Percentiles rank a stretch among this genome's conserved stretches.
These are phyloP conservation scores for Aspergillus egyptiacus DNA, from an alignment of 495 filamentous ascomycete species.

Conservation along the genomic window DNA sequence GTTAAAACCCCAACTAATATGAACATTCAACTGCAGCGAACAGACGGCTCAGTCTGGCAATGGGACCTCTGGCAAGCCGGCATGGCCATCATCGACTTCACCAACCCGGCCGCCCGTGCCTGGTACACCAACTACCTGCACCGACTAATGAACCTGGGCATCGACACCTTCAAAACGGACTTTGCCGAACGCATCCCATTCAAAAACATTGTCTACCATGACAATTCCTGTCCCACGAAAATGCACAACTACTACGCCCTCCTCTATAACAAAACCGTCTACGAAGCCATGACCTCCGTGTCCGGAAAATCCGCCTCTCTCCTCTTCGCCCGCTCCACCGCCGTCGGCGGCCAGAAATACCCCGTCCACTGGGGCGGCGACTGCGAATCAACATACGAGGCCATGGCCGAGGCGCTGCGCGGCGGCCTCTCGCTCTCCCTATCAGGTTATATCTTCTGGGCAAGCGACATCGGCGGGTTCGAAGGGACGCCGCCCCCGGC, in stretches of 20 bases:
- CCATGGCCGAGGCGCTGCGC: slow-evolving; percentile 66
- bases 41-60: slow-evolving; percentile 65
- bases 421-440: slow-evolving; percentile 63
- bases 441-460: slow-evolving; percentile 64
- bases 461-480: slow-evolving; percentile 67
- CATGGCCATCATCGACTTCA: slow-evolving; percentile 71
- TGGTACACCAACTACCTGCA: slow-evolving; percentile 57
- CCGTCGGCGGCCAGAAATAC: slow-evolving; percentile 62
- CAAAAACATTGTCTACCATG: slow-evolving; percentile 53
- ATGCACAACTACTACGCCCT: slow-evolving; percentile 77
- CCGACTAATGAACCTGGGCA: slow-evolving; percentile 56
- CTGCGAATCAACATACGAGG: slow-evolving; percentile 66
- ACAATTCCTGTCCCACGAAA: slow-evolving; percentile 49
- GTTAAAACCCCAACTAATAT: background rate
- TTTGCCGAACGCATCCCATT: slow-evolving; percentile 66
- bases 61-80: slow-evolving; percentile 72
- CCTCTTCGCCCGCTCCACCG: slow-evolving; percentile 61
- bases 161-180: slow-evolving; percentile 69
- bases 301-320: slow-evolving; percentile 55
- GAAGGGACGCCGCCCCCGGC: slow-evolving; percentile 61
- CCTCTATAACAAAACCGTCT: slow-evolving; percentile 65
- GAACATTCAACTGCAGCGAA: slow-evolving; percentile 31
- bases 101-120: slow-evolving; percentile 57
- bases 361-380: slow-evolving; percentile 64
- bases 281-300: slow-evolving; percentile 53